These are phyloP conservation scores for Colletotrichum simmondsii DNA, from an alignment of 2,329 filamentous ascomycete genomes.

Conservation along the genomic window DNA sequence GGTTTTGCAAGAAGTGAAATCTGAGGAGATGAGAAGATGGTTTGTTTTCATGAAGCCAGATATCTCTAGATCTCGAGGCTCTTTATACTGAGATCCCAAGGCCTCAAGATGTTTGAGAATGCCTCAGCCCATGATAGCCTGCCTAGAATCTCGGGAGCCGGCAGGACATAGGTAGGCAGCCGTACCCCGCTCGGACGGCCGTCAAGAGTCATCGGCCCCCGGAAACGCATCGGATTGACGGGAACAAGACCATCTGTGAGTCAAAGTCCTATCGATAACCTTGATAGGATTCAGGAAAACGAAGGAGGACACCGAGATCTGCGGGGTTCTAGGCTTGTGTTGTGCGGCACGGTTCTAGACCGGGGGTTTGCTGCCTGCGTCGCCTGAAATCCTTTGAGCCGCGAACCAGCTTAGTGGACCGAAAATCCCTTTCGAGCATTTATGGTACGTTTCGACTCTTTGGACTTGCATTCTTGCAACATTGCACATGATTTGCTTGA, in stretches of 20 bases:
- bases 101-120: background rate
- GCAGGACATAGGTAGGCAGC: slow-evolving; percentile 19
- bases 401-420: background rate
- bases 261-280: background rate
- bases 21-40: background rate
- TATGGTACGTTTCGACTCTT: background rate
- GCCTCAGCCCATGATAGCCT: background rate
- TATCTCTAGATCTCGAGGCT: background rate
- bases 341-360: background rate
- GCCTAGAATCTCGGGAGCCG: background rate
- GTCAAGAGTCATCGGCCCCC: slow-evolving; percentile 17
- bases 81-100: background rate
- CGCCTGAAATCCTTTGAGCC: background rate
- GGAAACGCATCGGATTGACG: slow-evolving; percentile 3
- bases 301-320: background rate
- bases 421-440: background rate
- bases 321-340: background rate
- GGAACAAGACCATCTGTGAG: background rate
- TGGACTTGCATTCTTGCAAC: no score
- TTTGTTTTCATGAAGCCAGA: background rate
- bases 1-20: background rate
- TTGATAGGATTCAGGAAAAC: background rate
- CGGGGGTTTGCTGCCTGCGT: slow-evolving; percentile 14
- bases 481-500: background rate
- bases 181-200: slow-evolving; percentile 20